These are phyloP conservation scores for Epichloe typhina DNA, from an alignment of 2,329 filamentous ascomycete genomes.

Conservation along the genomic window DNA sequence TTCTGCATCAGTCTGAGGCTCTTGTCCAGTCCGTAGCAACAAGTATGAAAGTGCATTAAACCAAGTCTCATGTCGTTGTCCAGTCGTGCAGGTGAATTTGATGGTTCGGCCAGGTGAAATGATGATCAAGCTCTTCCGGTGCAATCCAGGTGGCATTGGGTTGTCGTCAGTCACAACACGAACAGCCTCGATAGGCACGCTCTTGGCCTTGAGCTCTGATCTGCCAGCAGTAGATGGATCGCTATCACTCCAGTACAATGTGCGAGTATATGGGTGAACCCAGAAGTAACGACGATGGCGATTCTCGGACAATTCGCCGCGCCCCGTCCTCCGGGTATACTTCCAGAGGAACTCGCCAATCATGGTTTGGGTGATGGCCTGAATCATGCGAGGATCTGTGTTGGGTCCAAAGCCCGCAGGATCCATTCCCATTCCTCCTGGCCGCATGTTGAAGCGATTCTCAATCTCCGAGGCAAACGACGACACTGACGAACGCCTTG, in stretches of 20 bases:
- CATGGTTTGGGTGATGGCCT: constrained; percentile 98
- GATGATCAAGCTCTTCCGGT: constrained; percentile 85
- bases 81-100: constrained; percentile 89
- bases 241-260: constrained; percentile 89
- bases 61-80: constrained; percentile 94
- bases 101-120: constrained; percentile 78
- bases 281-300: constrained; percentile 95
- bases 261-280: constrained; percentile 95
- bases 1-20: constrained; percentile 48
- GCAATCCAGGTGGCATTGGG: constrained; percentile 83
- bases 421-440: constrained; percentile 40
- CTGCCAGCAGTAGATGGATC: constrained; percentile 74
- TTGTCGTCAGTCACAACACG: constrained; percentile 90
- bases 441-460: constrained; percentile 66
- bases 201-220: constrained; percentile 67
- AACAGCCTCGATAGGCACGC: constrained; percentile 84
- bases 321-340: constrained; percentile 89
- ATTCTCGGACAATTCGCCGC: constrained; percentile 75
- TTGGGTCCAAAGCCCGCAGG: constrained; percentile 49
- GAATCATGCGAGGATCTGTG: constrained; percentile 95
- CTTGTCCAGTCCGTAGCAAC: constrained; percentile 59
- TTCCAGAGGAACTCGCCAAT: constrained; percentile 99
- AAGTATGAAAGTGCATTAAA: constrained; percentile 94
- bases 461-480: constrained; percentile 94
- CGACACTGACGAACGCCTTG: constrained; percentile 67